A percentile compares a stretch with the other conserved stretches of the same genome.
phyloP scores from a whole-genome alignment of 78 protist genomes.

The Dictyostelium discoideum region DNA sequence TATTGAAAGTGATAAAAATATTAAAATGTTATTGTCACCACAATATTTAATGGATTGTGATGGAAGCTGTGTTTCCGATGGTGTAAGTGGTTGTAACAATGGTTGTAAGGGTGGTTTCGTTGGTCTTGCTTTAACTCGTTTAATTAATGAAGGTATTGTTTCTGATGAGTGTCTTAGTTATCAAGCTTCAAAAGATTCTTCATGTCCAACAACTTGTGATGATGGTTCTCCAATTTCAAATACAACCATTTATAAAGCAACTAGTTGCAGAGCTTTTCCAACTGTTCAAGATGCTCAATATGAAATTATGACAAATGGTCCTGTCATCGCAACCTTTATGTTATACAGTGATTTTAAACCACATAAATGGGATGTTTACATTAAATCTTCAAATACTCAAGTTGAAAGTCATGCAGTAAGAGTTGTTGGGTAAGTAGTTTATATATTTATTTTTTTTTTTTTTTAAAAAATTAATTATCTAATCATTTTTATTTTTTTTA shows the following conservation, averaged over 20 bases:
- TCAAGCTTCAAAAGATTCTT: neutral
- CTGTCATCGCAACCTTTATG: constrained; percentile 43
- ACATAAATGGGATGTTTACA: constrained; percentile 25
- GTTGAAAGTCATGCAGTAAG: constrained; percentile 58
- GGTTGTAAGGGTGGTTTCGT: constrained; percentile 54
- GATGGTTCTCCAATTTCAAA: constrained; percentile 9
- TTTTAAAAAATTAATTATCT: neutral
- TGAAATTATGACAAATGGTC: constrained; percentile 64
- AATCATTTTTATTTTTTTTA: neutral
- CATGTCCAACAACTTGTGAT: constrained; percentile 44
- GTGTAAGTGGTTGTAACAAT: constrained; percentile 7
- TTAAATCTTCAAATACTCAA: neutral
- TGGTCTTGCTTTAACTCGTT: neutral
- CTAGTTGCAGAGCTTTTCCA: neutral
- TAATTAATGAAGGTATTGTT: neutral
- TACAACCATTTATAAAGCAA: neutral
- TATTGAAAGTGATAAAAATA: neutral
- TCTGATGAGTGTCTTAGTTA: constrained; percentile 32
- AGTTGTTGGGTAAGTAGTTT: constrained; percentile 16
- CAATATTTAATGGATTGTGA: constrained; percentile 49
- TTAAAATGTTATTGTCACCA: constrained; percentile 47
- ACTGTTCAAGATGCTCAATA: constrained; percentile 10
- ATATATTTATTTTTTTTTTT: neutral
- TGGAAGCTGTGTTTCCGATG: neutral
- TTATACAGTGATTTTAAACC: constrained; percentile 10